Base-by-base conservation (phyloP, 352 stramenopile species). In the Phytophthora sp. region DNA sequence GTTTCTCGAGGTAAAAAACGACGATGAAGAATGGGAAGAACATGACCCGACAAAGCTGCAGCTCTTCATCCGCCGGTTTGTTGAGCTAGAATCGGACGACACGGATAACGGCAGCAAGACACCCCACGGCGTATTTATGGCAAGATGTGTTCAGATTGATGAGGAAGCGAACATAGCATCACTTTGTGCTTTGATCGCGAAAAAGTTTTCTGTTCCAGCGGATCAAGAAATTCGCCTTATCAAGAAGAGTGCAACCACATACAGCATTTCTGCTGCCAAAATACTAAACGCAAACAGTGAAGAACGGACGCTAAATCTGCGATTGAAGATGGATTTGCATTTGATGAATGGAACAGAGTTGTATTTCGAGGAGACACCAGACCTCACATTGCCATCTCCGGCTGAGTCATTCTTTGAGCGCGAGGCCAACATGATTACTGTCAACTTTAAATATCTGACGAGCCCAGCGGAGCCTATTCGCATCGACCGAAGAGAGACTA, bases 401-500 rank as follows among this genome's bases (percentile, higher is more conserved):
- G 86, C 86, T 10, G 78, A 87, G 46, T 66, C 69, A 17, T 78
- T 82, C 44, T 95, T 93, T 49, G 86, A 92, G 45, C 79, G 81
- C 11, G 82, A 92, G 49, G 79, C 84, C 11, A 92, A 95, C 50
- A 82, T 87, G 70, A 93, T 95, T 43, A 77, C 69, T 4, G 60
- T 95, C n/a, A 91, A 87, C 31, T 79, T 90, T 35, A 89, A 87
- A 43, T 88, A 87, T 46, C 37, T 80, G 39, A 69, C 71, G 7
- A 62, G 50, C 17, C 31, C 70, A 4, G 66, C 79, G 0, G 73
- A 89, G 61, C 67, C 71, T 4, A 78, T 95, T 56, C 72, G 70
- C 10, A 91, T 95, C 23, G 86, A 95, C 39, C 72, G 86, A n/a
- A 73, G 86, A 43, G 77, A 95, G 31, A 91, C 79, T 0, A 74